Evolutionary conservation across 148 eudicot genomes (phyloP).

Genomic region (Cornus florida): DNA sequence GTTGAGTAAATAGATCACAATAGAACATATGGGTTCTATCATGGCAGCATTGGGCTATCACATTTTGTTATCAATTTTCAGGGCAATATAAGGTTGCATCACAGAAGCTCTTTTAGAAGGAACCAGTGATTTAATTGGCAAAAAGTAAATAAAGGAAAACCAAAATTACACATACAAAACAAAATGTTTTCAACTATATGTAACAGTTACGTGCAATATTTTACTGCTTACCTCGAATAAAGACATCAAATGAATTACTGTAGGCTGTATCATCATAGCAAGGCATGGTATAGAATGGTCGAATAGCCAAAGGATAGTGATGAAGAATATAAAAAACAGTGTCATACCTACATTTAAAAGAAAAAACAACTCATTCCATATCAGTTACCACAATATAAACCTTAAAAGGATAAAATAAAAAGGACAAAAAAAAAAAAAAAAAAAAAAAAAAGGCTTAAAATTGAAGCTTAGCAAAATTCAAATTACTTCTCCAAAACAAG

Average conservation of each 20-base stretch:
- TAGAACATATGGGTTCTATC: too few species aligned
- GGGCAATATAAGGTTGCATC: too few species aligned
- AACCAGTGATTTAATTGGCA: too few species aligned
- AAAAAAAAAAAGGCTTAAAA: background rate
- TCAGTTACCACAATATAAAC: background rate
- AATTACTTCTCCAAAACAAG: slow-evolving; percentile 80
- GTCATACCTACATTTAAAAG: slow-evolving; percentile 57
- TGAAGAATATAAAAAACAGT: slow-evolving; percentile 95
- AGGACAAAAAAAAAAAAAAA: background rate
- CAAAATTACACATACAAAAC: background rate
- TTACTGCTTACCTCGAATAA: slow-evolving; percentile 64
- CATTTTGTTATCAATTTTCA: too few species aligned
- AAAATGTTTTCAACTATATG: background rate
- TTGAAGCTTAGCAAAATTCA: background rate
- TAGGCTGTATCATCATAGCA: slow-evolving; percentile 61
- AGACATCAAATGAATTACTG: slow-evolving; percentile 95
- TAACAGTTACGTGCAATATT: background rate
- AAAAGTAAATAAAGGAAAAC: background rate
- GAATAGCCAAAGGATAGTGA: slow-evolving; percentile 80
- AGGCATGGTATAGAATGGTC: slow-evolving; percentile 98
- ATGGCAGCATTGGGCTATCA: background rate
- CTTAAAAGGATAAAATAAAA: background rate
- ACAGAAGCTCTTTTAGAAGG: too few species aligned
- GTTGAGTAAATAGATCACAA: too few species aligned
- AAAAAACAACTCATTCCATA: background rate